Conservation (phyloP, 768 basidiomycete genomes). For the Leucogyrophana mollusca region DNA sequence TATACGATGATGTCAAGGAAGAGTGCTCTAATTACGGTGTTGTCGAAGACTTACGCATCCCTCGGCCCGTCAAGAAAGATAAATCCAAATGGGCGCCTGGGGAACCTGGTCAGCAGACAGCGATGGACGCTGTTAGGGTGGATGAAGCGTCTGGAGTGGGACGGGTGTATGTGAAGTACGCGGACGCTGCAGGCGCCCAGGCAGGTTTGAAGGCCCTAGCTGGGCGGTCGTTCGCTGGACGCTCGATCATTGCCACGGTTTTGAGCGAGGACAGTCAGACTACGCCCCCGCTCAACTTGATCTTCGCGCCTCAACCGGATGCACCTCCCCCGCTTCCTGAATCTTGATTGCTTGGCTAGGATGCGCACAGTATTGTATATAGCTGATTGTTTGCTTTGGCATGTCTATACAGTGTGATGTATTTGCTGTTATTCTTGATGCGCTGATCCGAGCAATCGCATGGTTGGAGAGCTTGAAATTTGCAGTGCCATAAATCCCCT, state of each 20-base stretch:
- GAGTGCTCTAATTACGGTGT: constrained; percentile 81
- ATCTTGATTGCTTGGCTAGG: constrained; percentile 14
- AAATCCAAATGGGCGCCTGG: constrained; percentile 74
- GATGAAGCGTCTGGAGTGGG: constrained; percentile 95
- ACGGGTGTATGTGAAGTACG: constrained; percentile 91
- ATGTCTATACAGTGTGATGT: neutral
- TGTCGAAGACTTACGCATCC: constrained; percentile 86
- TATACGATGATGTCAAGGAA: constrained; percentile 92
- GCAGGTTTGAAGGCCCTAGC: constrained; percentile 84
- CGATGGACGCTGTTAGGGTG: constrained; percentile 64
- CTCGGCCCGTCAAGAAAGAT: constrained; percentile 84
- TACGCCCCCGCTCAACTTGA: constrained; percentile 76
- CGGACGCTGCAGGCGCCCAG: constrained; percentile 56
- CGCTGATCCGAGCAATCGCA: no score
- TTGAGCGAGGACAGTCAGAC: constrained; percentile 83
- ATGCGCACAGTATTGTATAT: no score
- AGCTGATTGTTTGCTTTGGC: neutral
- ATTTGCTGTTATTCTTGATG: no score
- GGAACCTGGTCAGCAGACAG: constrained; percentile 56
- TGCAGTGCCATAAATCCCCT: no score
- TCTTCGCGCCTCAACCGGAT: constrained; percentile 83
- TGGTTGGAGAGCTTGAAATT: no score
- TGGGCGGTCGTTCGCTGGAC: constrained; percentile 82
- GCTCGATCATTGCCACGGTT: constrained; percentile 85
- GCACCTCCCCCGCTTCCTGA: constrained; percentile 75